These are phyloP conservation scores for Pilaira anomala DNA, from an alignment of 192 early-diverging fungal genomes.

Conservation along the genomic window DNA sequence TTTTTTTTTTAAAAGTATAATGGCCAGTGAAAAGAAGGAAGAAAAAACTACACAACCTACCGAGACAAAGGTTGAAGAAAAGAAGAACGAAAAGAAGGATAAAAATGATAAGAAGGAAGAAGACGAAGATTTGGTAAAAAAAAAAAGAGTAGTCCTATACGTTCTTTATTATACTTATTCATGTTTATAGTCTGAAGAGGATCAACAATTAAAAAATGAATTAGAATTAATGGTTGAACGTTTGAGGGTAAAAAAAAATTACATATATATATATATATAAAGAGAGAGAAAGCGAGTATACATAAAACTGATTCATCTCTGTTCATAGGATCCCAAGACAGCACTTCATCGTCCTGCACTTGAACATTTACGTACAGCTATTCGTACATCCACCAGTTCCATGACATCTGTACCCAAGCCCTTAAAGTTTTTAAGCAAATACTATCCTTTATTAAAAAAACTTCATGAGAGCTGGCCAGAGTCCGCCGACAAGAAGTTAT, in stretches of 20 bases:
- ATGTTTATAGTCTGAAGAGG: constrained; percentile 86
- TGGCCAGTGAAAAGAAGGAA: constrained; percentile 15
- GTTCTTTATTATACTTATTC: constrained; percentile 10
- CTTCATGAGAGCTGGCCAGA: constrained; percentile 75
- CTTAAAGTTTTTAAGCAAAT: constrained; percentile 90
- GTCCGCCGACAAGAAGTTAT: constrained; percentile 70
- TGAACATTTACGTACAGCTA: constrained; percentile 81
- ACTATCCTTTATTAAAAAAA: constrained; percentile 68
- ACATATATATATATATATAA: background rate
- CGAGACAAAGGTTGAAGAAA: constrained; percentile 12
- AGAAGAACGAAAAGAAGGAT: constrained; percentile 20
- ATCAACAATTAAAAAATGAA: constrained; percentile 88
- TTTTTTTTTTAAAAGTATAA: background rate
- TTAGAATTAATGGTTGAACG: constrained; percentile 93
- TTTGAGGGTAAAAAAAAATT: constrained; percentile 65
- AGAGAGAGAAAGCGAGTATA: background rate
- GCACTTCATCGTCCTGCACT: constrained; percentile 82
- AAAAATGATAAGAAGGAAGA: constrained; percentile 37
- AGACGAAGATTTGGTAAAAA: constrained; percentile 41
- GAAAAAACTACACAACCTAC: background rate
- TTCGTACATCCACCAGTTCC: constrained; percentile 92
- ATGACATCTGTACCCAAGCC: constrained; percentile 99
- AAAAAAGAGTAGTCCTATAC: background rate
- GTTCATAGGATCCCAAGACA: constrained; percentile 58
- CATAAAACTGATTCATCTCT: background rate